Percentiles rank a stretch among this genome's conserved stretches.
Conservation (phyloP, 2,329 filamentous ascomycete species). For the Rutstroemia sp. region DNA sequence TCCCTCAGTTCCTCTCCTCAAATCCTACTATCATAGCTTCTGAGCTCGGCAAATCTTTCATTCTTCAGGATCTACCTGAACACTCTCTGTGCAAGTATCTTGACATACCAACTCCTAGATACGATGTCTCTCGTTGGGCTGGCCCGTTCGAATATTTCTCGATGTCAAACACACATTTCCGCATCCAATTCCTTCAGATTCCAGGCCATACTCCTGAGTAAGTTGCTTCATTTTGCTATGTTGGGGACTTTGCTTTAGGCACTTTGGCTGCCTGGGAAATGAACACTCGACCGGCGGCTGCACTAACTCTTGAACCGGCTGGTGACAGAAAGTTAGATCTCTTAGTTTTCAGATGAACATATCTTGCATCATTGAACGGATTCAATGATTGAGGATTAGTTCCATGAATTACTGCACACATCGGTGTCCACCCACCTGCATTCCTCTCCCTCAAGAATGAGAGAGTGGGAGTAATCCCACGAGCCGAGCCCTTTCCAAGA, state of each 20-base stretch:
- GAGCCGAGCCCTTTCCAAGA: too few relatives aligned
- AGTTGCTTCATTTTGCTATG: constrained; percentile 14
- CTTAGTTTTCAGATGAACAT: too few relatives aligned
- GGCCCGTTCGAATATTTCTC: constrained; percentile 30
- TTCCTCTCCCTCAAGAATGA: constrained; percentile 17
- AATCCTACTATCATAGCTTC: constrained; percentile 29
- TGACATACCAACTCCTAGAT: constrained; percentile 32
- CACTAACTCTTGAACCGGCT: too few relatives aligned
- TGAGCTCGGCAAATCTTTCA: constrained; percentile 32
- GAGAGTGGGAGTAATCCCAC: neutral
- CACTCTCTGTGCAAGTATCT: constrained; percentile 36
- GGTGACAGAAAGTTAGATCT: too few relatives aligned
- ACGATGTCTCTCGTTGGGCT: constrained; percentile 36
- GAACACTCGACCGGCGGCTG: too few relatives aligned
- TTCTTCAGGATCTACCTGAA: constrained; percentile 32
- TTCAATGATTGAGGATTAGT: too few relatives aligned
- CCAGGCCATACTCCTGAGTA: constrained; percentile 41
- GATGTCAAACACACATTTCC: constrained; percentile 23
- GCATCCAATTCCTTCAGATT: constrained; percentile 37
- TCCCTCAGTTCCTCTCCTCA: constrained; percentile 19
- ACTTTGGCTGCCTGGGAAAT: too few relatives aligned
- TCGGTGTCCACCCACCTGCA: too few relatives aligned
- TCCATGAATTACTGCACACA: too few relatives aligned
- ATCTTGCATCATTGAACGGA: too few relatives aligned
- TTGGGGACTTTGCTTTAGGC: too few relatives aligned